Evolutionary conservation across 495 filamentous ascomycete species (phyloP).

Genomic region (Letharia lupina): DNA sequence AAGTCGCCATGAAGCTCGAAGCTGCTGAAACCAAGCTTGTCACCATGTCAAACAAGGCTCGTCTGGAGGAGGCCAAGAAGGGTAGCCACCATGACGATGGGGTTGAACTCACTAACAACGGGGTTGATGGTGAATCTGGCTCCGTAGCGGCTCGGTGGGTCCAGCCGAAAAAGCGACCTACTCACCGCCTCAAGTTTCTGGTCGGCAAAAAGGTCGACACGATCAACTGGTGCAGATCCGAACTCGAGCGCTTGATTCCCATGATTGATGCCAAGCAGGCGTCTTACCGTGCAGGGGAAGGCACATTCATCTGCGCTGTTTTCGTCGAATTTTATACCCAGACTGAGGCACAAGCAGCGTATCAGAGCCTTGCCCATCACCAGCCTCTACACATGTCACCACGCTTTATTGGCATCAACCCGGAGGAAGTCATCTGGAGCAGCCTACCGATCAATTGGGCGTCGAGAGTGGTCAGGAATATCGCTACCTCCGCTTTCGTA

Average conservation of each 20-base stretch:
- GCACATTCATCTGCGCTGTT: slow-evolving; percentile 46
- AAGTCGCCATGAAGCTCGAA: slow-evolving; percentile 77
- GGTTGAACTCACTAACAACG: slow-evolving; percentile 38
- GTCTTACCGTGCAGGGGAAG: slow-evolving; percentile 61
- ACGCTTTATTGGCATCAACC: slow-evolving; percentile 76
- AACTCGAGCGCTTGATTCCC: slow-evolving; percentile 74
- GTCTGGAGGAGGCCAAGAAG: slow-evolving; percentile 69
- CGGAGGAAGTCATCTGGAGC: slow-evolving; percentile 81
- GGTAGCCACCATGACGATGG: slow-evolving; percentile 46
- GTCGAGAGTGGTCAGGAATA: slow-evolving; percentile 66
- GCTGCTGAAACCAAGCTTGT: slow-evolving; percentile 83
- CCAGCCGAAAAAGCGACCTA: slow-evolving; percentile 70
- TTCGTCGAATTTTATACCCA: slow-evolving; percentile 86
- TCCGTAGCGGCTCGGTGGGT: slow-evolving; percentile 75
- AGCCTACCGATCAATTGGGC: slow-evolving; percentile 85
- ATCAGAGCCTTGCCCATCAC: slow-evolving; percentile 76
- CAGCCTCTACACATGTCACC: slow-evolving; percentile 89
- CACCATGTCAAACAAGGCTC: slow-evolving; percentile 67
- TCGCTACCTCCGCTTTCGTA: slow-evolving; percentile 62
- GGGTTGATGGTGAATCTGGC: slow-evolving; percentile 57
- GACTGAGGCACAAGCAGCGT: slow-evolving; percentile 75
- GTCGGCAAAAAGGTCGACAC: slow-evolving; percentile 83
- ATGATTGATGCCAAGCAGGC: slow-evolving; percentile 69
- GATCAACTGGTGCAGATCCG: slow-evolving; percentile 77
- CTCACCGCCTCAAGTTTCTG: slow-evolving; percentile 69